Evolutionary conservation across 306 rosid species (phyloP), one percentile per base, ranked within the genome.

Genomic region (Glycyrrhiza uralensis): DNA sequence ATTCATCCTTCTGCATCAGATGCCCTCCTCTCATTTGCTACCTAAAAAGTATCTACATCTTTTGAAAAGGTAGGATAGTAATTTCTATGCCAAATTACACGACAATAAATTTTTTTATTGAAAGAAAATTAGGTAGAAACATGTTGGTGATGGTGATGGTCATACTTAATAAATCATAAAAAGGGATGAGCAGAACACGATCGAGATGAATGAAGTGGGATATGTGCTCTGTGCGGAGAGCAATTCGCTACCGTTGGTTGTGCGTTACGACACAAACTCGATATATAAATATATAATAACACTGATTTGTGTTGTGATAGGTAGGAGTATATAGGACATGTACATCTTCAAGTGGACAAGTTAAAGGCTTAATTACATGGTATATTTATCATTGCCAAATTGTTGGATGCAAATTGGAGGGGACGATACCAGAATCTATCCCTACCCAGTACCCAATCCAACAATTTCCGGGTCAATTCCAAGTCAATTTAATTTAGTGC

Each of bases 221-320:
- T 44, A 20, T 77, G 75, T 18, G 56, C 49, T 35, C 52, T 41
- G 78, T 14, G 42, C 1, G 60, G 72, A 62, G 60, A 63, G 36
- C 55, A 39, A 15, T 18, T 11, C 33, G 3, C 66, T 72, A 64
- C 77, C 44, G 30, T 8, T 49, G 54, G n/a, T 13, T 66, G 24
- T 52, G 59, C 49, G 19, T 22, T 7, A 36, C 1, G 30, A 32
- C 26, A 38, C 59, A 32, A 66, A 32, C 6, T 10, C 18, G 1
- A 45, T 2, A 26, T 26, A 13, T 47, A 17, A 3, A 1, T 1
- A 42, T 42, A 22, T 49, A 67, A 67, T 50, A 56, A 29, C n/a
- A 15, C 11, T 33, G 49, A 32, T 30, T 65, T 50, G 4, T 17
- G 18, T 66, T 52, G 3, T 19, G 15, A 69, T 32, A 35, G 51